Evolutionary conservation across 2,329 filamentous ascomycete genomes (phyloP).

Genomic region (Gaeumannomyces sp.): DNA sequence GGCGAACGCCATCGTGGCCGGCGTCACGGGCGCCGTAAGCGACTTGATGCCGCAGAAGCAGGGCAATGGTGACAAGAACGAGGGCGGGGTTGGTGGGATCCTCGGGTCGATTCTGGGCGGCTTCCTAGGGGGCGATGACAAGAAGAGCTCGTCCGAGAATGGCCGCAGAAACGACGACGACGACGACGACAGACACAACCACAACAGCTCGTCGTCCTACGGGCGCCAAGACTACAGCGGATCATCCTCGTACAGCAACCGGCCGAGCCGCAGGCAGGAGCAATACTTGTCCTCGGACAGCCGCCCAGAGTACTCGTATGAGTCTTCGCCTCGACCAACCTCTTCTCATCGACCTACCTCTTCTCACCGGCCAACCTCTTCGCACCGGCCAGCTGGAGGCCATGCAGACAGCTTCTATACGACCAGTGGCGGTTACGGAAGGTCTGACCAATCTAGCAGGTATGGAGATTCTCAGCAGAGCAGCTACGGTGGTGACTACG

Average conservation of each 20-base stretch:
- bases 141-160: not conserved
- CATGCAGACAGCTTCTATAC: not conserved
- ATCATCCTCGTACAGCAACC: not conserved
- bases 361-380: not conserved
- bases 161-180: not conserved
- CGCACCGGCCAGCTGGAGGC: too few species aligned
- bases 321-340: not conserved
- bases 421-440: not conserved
- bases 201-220: not conserved
- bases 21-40: slow-evolving; percentile 5
- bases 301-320: not conserved
- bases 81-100: not conserved
- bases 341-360: not conserved
- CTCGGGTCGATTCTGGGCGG: slow-evolving; percentile 3
- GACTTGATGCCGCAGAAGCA: slow-evolving; percentile 2
- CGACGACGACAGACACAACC: not conserved
- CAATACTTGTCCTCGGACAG: not conserved
- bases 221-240: not conserved
- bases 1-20: slow-evolving; percentile 4
- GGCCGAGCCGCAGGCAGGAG: not conserved
- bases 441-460: too few species aligned
- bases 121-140: not conserved
- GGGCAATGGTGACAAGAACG: not conserved
- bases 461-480: not conserved
- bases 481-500: not conserved